Evolutionary conservation across 305 asterid species (phyloP), one percentile per base, ranked within the genome.

Genomic region (Rubia peregrina): DNA sequence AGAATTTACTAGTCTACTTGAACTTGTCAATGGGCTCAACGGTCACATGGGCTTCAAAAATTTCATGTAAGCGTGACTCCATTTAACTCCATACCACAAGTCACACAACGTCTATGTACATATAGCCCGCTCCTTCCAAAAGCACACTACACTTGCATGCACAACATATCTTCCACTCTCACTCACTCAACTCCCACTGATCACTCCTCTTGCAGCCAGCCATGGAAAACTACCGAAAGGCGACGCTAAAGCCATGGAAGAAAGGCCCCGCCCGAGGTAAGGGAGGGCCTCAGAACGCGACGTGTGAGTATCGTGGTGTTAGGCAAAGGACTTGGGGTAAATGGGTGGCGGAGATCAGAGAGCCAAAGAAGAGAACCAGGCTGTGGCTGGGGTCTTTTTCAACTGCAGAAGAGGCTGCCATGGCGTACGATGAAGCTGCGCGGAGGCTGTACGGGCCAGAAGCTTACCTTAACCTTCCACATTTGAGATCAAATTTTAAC

Each of bases 351-450:
- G 98, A 93, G 78, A 93, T 93, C 75, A 77, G 98, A 41, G 97
- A 90, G 73, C 98, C 97, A 0, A 89, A 90, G 86, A 90, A 93
- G 81, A 75, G 98, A 60, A 86, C 91, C 61, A 78, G 99, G 17
- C 87, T 94, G 46, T 94, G 98, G 99, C 84, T 94, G 8, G 99
- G 98, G 67, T 94, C 98, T 17, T 94, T 91, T 16, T 82, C 98
- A 19, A 94, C 97, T 0, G 99, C 98, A 0, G 98, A 94, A 72
- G 99, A 91, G 80, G 98, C 99, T 0, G 99, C 98, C 72, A 89
- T 91, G 95, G 99, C 99, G 1, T 94, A 94, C 10, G 98, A 91
- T 67, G 99, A 94, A 75, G 99, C 99, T 1, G 99, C 99, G 0
- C 77, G 98, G 55, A 85, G 99, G 76, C 68, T 94, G 65, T 94